phyloP scores from a whole-genome alignment of 768 basidiomycete genomes.

The Termitomyces eurrhizus region DNA sequence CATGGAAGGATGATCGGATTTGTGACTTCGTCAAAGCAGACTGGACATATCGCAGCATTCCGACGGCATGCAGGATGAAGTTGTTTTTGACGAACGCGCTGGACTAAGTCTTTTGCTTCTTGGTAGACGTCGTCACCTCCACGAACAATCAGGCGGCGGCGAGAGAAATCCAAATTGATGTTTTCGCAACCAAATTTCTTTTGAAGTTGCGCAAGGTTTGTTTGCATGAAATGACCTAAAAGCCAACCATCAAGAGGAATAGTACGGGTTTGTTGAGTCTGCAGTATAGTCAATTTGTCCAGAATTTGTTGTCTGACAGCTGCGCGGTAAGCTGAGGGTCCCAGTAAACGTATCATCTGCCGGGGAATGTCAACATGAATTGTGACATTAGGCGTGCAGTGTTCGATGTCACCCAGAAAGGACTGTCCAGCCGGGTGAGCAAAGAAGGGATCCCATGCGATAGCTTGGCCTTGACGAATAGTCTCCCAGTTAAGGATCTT shows the following conservation, averaged over 20 bases:
- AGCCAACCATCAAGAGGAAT: conserved; percentile 47
- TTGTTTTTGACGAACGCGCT: conserved; percentile 26
- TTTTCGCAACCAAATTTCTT: conserved; percentile 53
- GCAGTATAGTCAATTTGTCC: conserved; percentile 40
- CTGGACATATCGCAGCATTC: conserved; percentile 47
- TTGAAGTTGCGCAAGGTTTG: conserved; percentile 43
- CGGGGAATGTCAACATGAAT: conserved; percentile 39
- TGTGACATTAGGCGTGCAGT: conserved; percentile 31
- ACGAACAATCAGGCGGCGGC: conserved; percentile 46
- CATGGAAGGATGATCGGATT: conserved; percentile 54
- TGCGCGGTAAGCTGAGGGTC: conserved; percentile 37
- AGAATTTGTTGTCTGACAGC: conserved; percentile 42
- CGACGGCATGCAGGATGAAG: conserved; percentile 12
- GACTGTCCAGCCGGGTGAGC: conserved; percentile 30
- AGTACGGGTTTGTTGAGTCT: conserved; percentile 33
- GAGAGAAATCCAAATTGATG: conserved; percentile 43
- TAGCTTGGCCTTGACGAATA: conserved; percentile 44
- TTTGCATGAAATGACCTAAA: conserved; percentile 41
- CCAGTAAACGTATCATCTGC: conserved; percentile 52
- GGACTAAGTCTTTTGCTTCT: conserved; percentile 38
- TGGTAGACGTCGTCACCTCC: conserved; percentile 46
- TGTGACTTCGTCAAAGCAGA: conserved; percentile 59
- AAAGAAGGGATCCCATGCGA: conserved; percentile 69
- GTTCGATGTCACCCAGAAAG: conserved; percentile 45
- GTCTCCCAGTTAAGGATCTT: conserved; percentile 59